Conservation (phyloP, 208 protist genomes). For the Porcisia deanei region DNA sequence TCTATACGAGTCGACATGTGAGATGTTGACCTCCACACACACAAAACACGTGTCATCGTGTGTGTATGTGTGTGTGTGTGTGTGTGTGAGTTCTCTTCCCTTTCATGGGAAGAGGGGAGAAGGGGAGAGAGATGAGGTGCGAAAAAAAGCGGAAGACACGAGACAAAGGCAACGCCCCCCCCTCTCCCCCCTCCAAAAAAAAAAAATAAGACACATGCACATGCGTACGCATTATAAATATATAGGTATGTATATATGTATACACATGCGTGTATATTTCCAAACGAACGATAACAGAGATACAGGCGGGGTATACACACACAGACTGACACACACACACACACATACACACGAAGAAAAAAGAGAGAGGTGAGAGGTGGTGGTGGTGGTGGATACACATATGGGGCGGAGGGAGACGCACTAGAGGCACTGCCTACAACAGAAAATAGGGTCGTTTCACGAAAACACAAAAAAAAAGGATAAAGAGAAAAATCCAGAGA, state of each 20-base stretch:
- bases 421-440: not conserved
- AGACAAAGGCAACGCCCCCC: not conserved
- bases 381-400: not conserved
- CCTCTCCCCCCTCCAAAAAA: not conserved
- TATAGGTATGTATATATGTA: not conserved
- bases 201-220: not conserved
- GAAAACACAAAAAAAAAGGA: not conserved
- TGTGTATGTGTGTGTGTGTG: not conserved
- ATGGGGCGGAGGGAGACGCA: not conserved
- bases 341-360: not conserved
- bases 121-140: not conserved
- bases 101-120: not conserved
- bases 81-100: not conserved
- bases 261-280: not conserved
- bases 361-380: not conserved
- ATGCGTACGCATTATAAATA: not conserved
- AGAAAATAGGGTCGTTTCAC: too few relatives aligned
- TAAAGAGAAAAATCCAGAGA: not conserved
- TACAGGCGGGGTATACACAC: not conserved
- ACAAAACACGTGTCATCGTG: not conserved
- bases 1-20: too few relatives aligned
- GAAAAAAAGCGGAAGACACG: not conserved
- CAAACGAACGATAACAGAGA: not conserved
- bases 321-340: not conserved
- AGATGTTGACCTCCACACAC: too few relatives aligned